These are phyloP conservation scores for Aspergillus funiculosus DNA, from an alignment of 495 filamentous ascomycete genomes.

Conservation along the genomic window DNA sequence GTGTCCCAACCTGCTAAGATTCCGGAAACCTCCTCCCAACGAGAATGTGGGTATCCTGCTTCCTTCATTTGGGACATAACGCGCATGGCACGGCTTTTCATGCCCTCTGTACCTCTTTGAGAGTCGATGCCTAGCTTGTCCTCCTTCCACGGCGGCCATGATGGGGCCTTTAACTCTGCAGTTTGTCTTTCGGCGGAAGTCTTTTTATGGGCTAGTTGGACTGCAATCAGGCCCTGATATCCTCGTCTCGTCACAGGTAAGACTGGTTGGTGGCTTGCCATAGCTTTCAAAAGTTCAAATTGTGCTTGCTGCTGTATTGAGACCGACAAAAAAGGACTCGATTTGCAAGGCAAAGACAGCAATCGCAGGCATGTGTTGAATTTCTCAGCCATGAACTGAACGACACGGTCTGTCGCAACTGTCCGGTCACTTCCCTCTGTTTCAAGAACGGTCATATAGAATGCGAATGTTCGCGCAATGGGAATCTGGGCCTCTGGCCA, in stretches of 20 bases:
- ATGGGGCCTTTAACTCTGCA: constrained; percentile 52
- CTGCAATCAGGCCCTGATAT: constrained; percentile 52
- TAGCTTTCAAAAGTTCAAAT: constrained; percentile 55
- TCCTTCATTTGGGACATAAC: constrained; percentile 55
- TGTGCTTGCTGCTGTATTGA: constrained; percentile 55
- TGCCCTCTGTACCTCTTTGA: constrained; percentile 48
- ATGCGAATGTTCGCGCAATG: constrained; percentile 38
- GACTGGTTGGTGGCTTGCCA: constrained; percentile 52
- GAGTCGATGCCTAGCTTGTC: constrained; percentile 54
- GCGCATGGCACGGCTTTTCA: constrained; percentile 52
- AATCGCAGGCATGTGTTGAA: constrained; percentile 52
- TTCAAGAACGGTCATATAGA: constrained; percentile 25
- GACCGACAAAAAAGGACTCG: constrained; percentile 44
- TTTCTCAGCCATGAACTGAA: constrained; percentile 27
- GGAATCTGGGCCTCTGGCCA: constrained; percentile 52
- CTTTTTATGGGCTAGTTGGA: constrained; percentile 62
- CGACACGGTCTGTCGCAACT: constrained; percentile 7
- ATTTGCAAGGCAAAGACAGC: constrained; percentile 47
- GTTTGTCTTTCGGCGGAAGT: constrained; percentile 52
- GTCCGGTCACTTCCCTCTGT: not conserved
- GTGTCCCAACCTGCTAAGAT: constrained; percentile 64
- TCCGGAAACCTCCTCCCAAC: constrained; percentile 52
- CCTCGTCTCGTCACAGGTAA: constrained; percentile 55
- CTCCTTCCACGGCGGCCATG: constrained; percentile 71
- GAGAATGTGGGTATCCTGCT: constrained; percentile 51